Evolutionary conservation across 345 rosid genomes (phyloP).

Genomic region (Lepidium aucheri): DNA sequence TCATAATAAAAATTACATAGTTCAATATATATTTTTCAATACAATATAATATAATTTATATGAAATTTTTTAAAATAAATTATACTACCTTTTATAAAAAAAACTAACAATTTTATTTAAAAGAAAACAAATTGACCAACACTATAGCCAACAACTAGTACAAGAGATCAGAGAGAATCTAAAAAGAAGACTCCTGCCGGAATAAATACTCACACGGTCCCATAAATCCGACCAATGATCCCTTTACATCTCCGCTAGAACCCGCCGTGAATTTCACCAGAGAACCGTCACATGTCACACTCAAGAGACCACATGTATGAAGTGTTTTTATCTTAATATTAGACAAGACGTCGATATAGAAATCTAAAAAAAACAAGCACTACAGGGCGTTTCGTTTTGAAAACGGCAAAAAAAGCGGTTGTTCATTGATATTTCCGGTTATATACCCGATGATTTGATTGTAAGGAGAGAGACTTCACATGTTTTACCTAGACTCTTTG

Average conservation of each 20-base stretch:
- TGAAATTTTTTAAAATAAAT: no score
- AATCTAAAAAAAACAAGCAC: neutral
- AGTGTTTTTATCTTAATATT: no score
- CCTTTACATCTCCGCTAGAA: neutral
- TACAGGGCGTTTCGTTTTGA: neutral
- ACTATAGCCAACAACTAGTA: neutral
- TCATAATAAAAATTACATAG: no score
- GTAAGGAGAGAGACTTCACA: neutral
- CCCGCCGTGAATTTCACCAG: neutral
- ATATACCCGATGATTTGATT: neutral
- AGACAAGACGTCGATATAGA: neutral
- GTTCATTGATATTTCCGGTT: neutral
- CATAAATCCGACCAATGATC: neutral
- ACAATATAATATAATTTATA: no score
- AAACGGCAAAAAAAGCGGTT: neutral
- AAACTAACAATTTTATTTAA: neutral
- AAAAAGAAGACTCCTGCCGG: neutral
- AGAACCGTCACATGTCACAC: neutral
- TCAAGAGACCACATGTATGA: conserved; percentile 9
- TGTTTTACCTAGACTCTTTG: neutral
- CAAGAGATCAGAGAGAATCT: no score
- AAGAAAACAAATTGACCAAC: neutral
- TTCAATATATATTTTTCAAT: no score
- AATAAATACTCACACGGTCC: conserved; percentile 4
- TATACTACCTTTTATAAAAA: no score